Evolutionary conservation across 495 filamentous ascomycete species (phyloP).

Genomic region (Amphirosellinia nigrospora): DNA sequence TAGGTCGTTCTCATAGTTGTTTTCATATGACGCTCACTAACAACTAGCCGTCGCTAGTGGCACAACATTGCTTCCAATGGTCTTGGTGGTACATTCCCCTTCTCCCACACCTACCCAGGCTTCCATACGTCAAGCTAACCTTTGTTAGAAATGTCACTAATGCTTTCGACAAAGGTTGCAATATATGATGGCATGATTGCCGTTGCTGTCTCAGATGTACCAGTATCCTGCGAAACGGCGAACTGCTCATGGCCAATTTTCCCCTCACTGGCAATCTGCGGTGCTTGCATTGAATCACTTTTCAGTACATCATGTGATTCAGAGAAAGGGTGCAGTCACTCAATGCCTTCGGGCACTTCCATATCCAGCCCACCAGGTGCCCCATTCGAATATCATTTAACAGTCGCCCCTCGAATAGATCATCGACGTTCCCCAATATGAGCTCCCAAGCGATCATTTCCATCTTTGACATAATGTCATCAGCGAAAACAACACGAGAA

Average conservation of each 20-base stretch:
- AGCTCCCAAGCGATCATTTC: slow-evolving; percentile 40
- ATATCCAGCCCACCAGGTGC: slow-evolving; percentile 23
- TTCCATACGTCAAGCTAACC: slow-evolving; percentile 19
- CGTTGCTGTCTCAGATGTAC: slow-evolving; percentile 28
- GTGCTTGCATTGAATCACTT: slow-evolving; percentile 33
- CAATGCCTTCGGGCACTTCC: slow-evolving; percentile 38
- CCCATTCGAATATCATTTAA: slow-evolving; percentile 35
- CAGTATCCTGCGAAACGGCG: slow-evolving; percentile 37
- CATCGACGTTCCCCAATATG: slow-evolving; percentile 21
- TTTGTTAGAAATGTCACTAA: slow-evolving; percentile 33
- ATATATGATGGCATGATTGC: slow-evolving; percentile 49
- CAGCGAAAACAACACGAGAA: slow-evolving; percentile 24
- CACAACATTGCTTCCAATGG: slow-evolving; percentile 34
- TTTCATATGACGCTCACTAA: not conserved
- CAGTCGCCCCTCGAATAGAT: slow-evolving; percentile 38
- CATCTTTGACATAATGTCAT: slow-evolving; percentile 44
- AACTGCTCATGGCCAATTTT: slow-evolving; percentile 47
- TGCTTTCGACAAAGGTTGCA: slow-evolving; percentile 45
- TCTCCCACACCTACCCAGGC: too few species aligned
- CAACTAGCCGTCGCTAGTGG: slow-evolving; percentile 24
- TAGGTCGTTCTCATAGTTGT: not conserved
- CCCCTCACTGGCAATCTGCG: slow-evolving; percentile 45
- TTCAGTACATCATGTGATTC: slow-evolving; percentile 31
- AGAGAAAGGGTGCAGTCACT: slow-evolving; percentile 38
- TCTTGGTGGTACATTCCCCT: slow-evolving; percentile 28